Evolutionary conservation across 1,284 basidiomycete species (phyloP), one percentile per base, ranked within the genome.

Genomic region (Pseudozyma thailandica): DNA sequence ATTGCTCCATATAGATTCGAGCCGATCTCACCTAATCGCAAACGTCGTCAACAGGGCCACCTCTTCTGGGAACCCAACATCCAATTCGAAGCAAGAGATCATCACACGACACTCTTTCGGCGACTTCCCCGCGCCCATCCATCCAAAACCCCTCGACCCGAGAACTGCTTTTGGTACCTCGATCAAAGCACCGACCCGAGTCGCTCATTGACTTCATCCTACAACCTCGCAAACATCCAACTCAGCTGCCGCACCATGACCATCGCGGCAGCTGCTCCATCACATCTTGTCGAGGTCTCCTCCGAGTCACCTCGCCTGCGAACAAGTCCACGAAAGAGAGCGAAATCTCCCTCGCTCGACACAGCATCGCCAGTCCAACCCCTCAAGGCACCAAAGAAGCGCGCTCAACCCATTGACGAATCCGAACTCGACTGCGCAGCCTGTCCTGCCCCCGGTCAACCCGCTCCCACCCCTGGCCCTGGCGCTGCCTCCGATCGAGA

Each of bases 351-450:
- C 1, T 38, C 49, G 33, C 16, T 23, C 30, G 7, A n/a, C 18
- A 10, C 20, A 26, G 6, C 33, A 31, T 21, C 38, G 8, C 27
- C 39, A 5, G 27, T 25, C 2, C 28, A 49, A 10, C 33, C 56
- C 25, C 47, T 35, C 13, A 54, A 27, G 1, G 31, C 41, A 10
- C 51, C 21, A 6, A 61, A 57, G 43, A 64, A 70, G 28, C 68
- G 68, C 15, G 42, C 50, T 6, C 44, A 72, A 31, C 39, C 50
- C 6, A 31, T 72, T 23, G 70, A 72, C 52, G 70, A 72, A 38
- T 66, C 63, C 30, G 59, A 66, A 44, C 70, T 72, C 41, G 70
- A 72, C 48, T 72, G 70, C 37, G 63, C 59, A n/a, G 59, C 63
- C 6, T 72, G 70, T n/a, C 70, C 63, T 15, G 44, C 43, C 0